Percentiles rank a stretch among this genome's conserved stretches.
Evolutionary conservation across 805 yeast species (phyloP).

Genomic region (Candida xyloterini): DNA sequence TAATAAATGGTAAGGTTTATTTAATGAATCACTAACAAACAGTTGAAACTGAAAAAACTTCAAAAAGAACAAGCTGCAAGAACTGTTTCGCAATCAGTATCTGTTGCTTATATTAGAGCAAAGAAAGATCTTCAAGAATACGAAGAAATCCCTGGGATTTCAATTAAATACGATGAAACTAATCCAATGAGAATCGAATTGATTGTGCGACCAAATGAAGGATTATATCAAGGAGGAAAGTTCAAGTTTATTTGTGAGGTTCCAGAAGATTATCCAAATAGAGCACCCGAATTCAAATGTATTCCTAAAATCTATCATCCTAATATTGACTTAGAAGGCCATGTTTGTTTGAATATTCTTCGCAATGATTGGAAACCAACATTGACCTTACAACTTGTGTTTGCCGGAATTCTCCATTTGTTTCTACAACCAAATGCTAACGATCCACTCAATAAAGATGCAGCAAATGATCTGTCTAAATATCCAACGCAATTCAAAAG

Average conservation of each 20-base stretch:
- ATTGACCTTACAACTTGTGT: conserved; percentile 70
- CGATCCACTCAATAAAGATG: conserved; percentile 91
- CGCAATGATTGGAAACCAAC: conserved; percentile 98
- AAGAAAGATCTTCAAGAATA: conserved; percentile 76
- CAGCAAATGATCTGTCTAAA: conserved; percentile 58
- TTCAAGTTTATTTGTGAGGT: conserved; percentile 68
- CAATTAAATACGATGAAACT: conserved; percentile 42
- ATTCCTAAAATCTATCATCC: conserved; percentile 82
- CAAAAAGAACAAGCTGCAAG: conserved; percentile 26
- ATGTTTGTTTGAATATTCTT: conserved; percentile 84
- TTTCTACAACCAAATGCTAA: conserved; percentile 88
- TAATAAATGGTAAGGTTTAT: conserved; percentile 9
- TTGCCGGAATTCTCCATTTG: conserved; percentile 81
- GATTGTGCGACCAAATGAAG: conserved; percentile 62
- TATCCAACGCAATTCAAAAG: conserved; percentile 48
- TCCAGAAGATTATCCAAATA: conserved; percentile 79
- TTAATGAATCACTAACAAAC: neutral
- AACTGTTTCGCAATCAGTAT: conserved; percentile 18
- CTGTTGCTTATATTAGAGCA: conserved; percentile 70
- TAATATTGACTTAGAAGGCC: conserved; percentile 86
- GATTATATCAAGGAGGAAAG: conserved; percentile 65
- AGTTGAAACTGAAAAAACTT: conserved; percentile 32
- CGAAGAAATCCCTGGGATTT: conserved; percentile 54
- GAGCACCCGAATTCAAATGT: conserved; percentile 84
- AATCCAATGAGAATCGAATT: conserved; percentile 64